Percentiles rank a stretch among this genome's conserved stretches.
Conservation (phyloP, 148 eudicot species). For the Chenopodium berlandieri region DNA sequence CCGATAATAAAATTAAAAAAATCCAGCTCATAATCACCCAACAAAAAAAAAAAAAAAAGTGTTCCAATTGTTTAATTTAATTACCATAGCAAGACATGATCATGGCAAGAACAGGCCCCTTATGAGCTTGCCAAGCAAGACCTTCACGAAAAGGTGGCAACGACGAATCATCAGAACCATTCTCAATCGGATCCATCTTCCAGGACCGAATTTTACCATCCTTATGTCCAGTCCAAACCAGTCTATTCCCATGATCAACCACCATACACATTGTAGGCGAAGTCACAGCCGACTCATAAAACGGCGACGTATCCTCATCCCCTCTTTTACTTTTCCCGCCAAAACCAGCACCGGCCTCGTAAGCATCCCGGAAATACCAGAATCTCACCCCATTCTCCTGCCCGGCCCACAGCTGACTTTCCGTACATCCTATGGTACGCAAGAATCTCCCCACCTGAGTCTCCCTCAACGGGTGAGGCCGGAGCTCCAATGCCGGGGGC, state of each 20-base stretch:
- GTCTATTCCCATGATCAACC: conserved; percentile 65
- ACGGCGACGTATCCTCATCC: conserved; percentile 92
- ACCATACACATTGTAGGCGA: conserved; percentile 68
- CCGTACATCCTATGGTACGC: conserved; percentile 78
- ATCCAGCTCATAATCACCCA: background rate
- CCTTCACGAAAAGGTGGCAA: conserved; percentile 61
- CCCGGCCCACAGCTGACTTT: conserved; percentile 88
- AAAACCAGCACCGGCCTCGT: conserved; percentile 61
- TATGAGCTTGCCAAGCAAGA: conserved; percentile 80
- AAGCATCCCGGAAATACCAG: conserved; percentile 65
- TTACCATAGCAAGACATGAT: conserved; percentile 74
- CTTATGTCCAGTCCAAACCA: conserved; percentile 95
- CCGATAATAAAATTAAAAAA: background rate
- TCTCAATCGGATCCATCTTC: conserved; percentile 67
- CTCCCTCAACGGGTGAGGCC: conserved; percentile 94
- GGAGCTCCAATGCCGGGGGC: conserved; percentile 75
- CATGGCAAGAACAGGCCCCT: conserved; percentile 74
- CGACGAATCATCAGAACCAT: conserved; percentile 27
- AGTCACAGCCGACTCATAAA: conserved; percentile 62
- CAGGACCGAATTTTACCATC: conserved; percentile 95
- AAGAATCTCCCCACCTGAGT: conserved; percentile 84
- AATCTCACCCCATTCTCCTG: conserved; percentile 87
- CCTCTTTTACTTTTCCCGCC: conserved; percentile 75
- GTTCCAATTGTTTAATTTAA: background rate
- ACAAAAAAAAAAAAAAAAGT: no score